These are phyloP conservation scores for Huntiella decipiens DNA, from an alignment of 2,329 filamentous ascomycete species.

Conservation along the genomic window DNA sequence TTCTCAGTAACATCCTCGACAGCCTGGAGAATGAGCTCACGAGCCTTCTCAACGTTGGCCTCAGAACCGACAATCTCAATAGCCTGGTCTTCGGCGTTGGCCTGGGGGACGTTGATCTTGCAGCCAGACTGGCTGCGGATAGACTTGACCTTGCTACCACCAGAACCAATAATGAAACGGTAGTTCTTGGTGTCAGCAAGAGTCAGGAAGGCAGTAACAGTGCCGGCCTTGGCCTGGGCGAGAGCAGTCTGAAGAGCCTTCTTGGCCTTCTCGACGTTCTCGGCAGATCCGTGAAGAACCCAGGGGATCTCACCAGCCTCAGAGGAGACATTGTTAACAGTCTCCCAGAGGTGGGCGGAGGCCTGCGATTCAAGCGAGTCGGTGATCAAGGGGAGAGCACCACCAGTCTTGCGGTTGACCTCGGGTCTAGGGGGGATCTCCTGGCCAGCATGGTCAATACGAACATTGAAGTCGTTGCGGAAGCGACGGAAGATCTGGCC, in stretches of 20 bases:
- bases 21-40: conserved; percentile 71
- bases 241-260: conserved; percentile 54
- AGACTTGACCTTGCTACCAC: conserved; percentile 76
- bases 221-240: conserved; percentile 48
- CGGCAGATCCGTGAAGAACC: conserved; percentile 63
- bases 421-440: conserved; percentile 52
- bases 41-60: conserved; percentile 70
- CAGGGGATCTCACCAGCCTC: conserved; percentile 65
- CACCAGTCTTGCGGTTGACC: conserved; percentile 36
- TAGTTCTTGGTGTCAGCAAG: conserved; percentile 80
- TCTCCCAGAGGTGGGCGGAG: conserved; percentile 64
- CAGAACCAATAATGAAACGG: conserved; percentile 73
- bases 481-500: conserved; percentile 87
- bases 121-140: conserved; percentile 87
- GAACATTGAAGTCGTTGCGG: conserved; percentile 69
- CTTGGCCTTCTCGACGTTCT: conserved; percentile 68
- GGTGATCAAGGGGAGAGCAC: conserved; percentile 72
- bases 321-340: conserved; percentile 44
- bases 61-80: conserved; percentile 73
- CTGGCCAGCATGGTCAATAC: conserved; percentile 76
- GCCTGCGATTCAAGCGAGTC: conserved; percentile 51
- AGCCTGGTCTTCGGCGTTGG: conserved; percentile 56
- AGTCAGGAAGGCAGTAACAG: conserved; percentile 67
- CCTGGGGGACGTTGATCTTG: conserved; percentile 80
- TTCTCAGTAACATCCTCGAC: conserved; percentile 41